Percentiles rank a stretch among this genome's conserved stretches.
These are phyloP conservation scores for Spathaspora boniae DNA, from an alignment of 805 yeast genomes.

Conservation along the genomic window DNA sequence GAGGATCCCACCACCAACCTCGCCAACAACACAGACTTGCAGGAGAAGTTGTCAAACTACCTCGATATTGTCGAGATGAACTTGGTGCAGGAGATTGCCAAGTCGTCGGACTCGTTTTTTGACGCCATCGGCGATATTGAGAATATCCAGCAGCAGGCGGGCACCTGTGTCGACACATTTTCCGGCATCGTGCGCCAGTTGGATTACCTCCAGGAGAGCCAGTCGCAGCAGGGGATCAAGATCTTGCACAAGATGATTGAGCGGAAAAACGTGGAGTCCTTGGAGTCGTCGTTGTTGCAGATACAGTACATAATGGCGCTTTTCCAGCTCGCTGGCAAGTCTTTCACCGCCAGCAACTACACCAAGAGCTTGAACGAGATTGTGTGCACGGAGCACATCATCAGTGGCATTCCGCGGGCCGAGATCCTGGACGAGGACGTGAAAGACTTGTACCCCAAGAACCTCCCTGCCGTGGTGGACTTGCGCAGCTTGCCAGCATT, in stretches of 20 bases:
- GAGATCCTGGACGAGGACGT: slow-evolving; percentile 16
- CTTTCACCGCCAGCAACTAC: slow-evolving; percentile 44
- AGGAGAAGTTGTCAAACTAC: slow-evolving; percentile 76
- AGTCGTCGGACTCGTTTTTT: slow-evolving; percentile 81
- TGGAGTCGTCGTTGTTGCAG: slow-evolving; percentile 63
- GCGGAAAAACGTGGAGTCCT: slow-evolving; percentile 53
- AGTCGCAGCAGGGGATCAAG: slow-evolving; percentile 49
- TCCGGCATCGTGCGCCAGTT: slow-evolving; percentile 46
- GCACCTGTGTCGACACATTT: slow-evolving; percentile 46
- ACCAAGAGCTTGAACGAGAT: slow-evolving; percentile 56
- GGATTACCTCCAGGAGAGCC: slow-evolving; percentile 42
- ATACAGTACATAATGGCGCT: slow-evolving; percentile 34
- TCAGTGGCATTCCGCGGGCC: slow-evolving; percentile 27
- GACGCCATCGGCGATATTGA: slow-evolving; percentile 78
- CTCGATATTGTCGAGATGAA: slow-evolving; percentile 82
- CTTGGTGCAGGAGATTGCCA: slow-evolving; percentile 76
- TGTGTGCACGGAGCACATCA: slow-evolving; percentile 52
- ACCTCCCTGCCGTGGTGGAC: slow-evolving; percentile 34
- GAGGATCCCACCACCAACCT: slow-evolving; percentile 23
- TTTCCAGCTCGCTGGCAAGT: slow-evolving; percentile 32
- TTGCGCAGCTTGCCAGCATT: slow-evolving; percentile 50
- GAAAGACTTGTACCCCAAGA: slow-evolving; percentile 16
- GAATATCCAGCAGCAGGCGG: slow-evolving; percentile 54
- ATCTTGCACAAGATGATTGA: slow-evolving; percentile 49
- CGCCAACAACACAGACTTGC: slow-evolving; percentile 55